These are phyloP conservation scores for Phytomonas sp. DNA, from an alignment of 208 protist genomes.

Conservation along the genomic window DNA sequence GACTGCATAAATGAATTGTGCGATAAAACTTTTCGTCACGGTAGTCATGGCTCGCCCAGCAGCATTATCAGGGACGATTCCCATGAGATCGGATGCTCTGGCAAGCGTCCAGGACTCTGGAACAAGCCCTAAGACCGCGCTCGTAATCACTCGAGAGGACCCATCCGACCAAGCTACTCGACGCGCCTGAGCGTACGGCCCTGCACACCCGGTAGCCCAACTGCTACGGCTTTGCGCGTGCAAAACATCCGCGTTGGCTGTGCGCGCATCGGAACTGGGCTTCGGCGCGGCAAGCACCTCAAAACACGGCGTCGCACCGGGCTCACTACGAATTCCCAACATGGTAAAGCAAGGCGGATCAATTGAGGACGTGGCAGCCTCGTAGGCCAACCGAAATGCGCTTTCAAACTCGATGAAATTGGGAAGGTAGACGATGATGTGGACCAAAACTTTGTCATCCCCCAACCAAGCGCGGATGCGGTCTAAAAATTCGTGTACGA, in stretches of 20 bases:
- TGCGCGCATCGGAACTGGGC: neutral
- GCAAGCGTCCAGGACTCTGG: constrained; percentile 29
- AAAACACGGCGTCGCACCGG: neutral
- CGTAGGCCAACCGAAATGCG: neutral
- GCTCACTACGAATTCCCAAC: neutral
- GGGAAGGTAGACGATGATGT: neutral
- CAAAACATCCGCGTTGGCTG: constrained; percentile 20
- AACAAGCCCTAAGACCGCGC: constrained; percentile 30
- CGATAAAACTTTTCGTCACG: neutral
- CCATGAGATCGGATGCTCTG: constrained; percentile 15
- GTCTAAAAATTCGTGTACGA: neutral
- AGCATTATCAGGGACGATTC: neutral
- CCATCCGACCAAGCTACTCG: constrained; percentile 7
- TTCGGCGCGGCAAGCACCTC: neutral
- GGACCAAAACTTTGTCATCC: neutral
- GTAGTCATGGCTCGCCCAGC: neutral
- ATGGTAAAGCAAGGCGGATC: neutral
- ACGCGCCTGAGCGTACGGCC: constrained; percentile 80
- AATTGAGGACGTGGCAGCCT: neutral
- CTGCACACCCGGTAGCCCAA: constrained; percentile 83
- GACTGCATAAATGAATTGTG: constrained; percentile 43
- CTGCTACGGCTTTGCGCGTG: constrained; percentile 89
- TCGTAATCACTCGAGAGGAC: constrained; percentile 15
- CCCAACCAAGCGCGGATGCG: neutral
- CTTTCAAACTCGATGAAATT: neutral